These are phyloP conservation scores for Agaricus subrufescens DNA, from an alignment of 768 basidiomycete species.

Conservation along the genomic window DNA sequence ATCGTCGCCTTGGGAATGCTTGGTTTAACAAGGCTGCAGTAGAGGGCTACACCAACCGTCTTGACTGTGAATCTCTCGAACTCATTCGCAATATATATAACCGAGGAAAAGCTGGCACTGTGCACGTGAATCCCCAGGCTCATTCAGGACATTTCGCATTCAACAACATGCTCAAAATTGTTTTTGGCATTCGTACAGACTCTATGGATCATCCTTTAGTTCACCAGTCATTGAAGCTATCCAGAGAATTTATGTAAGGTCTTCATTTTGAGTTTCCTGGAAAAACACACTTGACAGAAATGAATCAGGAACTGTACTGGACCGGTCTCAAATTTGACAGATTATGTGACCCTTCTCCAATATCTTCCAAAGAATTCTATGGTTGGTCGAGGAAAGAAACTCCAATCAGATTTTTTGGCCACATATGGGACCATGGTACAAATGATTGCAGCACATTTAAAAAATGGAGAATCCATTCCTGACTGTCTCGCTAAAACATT, in stretches of 20 bases:
- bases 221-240: slow-evolving; percentile 27
- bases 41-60: slow-evolving; percentile 26
- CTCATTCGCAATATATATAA: slow-evolving; percentile 33
- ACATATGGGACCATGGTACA: slow-evolving; percentile 35
- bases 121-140: slow-evolving; percentile 33
- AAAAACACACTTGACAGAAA: not conserved
- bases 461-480: slow-evolving; percentile 32
- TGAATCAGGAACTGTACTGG: slow-evolving; percentile 33
- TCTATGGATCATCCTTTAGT: slow-evolving; percentile 33
- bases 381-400: slow-evolving; percentile 30
- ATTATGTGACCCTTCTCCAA: slow-evolving; percentile 40
- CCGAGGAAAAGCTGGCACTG: slow-evolving; percentile 23
- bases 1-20: slow-evolving; percentile 33
- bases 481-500: slow-evolving; percentile 39
- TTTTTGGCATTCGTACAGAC: slow-evolving; percentile 38
- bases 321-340: slow-evolving; percentile 39
- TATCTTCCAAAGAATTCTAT: slow-evolving; percentile 29
- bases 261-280: not conserved
- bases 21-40: slow-evolving; percentile 30
- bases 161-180: slow-evolving; percentile 42
- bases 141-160: slow-evolving; percentile 34
- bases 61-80: slow-evolving; percentile 35
- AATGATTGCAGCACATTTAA: slow-evolving; percentile 29
- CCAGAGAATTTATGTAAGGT: slow-evolving; percentile 41
- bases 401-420: slow-evolving; percentile 32